phyloP scores from a whole-genome alignment of 768 basidiomycete species.

The Boletus vermiculosoides region DNA sequence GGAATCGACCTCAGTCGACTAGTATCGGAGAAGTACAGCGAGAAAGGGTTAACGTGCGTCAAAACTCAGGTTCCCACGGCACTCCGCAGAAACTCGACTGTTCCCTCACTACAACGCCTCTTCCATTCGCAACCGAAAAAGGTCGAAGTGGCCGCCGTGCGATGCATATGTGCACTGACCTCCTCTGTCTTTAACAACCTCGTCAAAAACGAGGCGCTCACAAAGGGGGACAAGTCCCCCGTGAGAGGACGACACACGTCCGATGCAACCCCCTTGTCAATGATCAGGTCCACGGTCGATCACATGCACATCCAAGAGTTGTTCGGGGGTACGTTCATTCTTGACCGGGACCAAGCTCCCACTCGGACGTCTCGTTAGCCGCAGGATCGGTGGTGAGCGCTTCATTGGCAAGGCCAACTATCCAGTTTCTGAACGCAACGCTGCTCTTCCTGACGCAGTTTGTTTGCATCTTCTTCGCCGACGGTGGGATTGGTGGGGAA shows the following conservation, averaged over 20 bases:
- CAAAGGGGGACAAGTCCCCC: constrained; percentile 86
- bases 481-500: constrained; percentile 89
- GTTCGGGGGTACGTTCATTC: constrained; percentile 45
- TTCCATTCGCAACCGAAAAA: constrained; percentile 66
- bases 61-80: too few relatives aligned
- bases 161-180: constrained; percentile 81
- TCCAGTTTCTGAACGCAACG: constrained; percentile 52
- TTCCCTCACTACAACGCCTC: constrained; percentile 46
- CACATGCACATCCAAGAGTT: constrained; percentile 78
- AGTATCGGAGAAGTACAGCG: too few relatives aligned
- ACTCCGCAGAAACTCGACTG: too few relatives aligned
- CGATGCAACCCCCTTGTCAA: constrained; percentile 71
- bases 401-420: constrained; percentile 81
- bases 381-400: constrained; percentile 56
- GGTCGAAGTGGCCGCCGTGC: constrained; percentile 83
- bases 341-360: constrained; percentile 69
- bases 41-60: too few relatives aligned
- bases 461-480: constrained; percentile 91
- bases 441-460: constrained; percentile 57
- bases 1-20: too few relatives aligned
- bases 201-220: constrained; percentile 80
- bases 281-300: constrained; percentile 82
- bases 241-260: constrained; percentile 51
- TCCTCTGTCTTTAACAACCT: constrained; percentile 83
- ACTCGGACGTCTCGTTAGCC: constrained; percentile 56